A percentile compares a stretch with the other conserved stretches of the same genome.
phyloP scores from a whole-genome alignment of 108 stramenopile species.

The Cyclotella baltica region DNA sequence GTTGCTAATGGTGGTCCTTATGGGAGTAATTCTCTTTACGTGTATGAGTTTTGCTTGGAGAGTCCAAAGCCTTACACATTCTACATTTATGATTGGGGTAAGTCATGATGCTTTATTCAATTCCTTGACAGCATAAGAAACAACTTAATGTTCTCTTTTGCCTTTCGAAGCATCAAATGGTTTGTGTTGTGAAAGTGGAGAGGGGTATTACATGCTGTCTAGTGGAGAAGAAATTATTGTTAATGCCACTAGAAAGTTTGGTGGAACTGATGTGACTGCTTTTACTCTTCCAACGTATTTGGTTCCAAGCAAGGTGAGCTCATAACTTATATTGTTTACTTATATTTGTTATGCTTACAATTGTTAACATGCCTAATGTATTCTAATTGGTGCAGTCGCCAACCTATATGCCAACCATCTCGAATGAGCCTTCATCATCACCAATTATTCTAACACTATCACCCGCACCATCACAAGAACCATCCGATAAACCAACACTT shows the following conservation, averaged over 20 bases:
- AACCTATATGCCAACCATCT: too few relatives aligned
- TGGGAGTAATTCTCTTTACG: slow-evolving; percentile 32
- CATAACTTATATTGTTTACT: too few relatives aligned
- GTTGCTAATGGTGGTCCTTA: slow-evolving; percentile 47
- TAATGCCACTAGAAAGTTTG: slow-evolving; percentile 35
- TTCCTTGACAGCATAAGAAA: too few relatives aligned
- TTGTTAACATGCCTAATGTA: too few relatives aligned
- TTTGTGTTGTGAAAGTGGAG: slow-evolving; percentile 34
- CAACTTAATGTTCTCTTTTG: not conserved
- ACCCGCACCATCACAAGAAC: too few relatives aligned
- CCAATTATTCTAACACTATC: not conserved
- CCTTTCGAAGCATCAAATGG: slow-evolving; percentile 21
- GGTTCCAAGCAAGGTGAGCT: too few relatives aligned
- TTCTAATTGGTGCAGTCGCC: too few relatives aligned
- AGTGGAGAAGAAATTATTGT: slow-evolving; percentile 31
- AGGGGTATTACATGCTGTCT: slow-evolving; percentile 29
- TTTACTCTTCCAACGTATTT: slow-evolving; percentile 36
- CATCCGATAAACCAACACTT: not conserved
- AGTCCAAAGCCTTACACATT: slow-evolving; percentile 29
- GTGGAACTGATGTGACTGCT: slow-evolving; percentile 18
- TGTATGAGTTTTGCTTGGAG: slow-evolving; percentile 38
- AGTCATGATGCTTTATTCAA: not conserved
- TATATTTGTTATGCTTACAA: too few relatives aligned
- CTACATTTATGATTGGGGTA: slow-evolving; percentile 44
- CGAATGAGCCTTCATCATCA: not conserved